These are phyloP conservation scores for Diplodia mutila DNA, from an alignment of 2,329 filamentous ascomycete species.

Conservation along the genomic window DNA sequence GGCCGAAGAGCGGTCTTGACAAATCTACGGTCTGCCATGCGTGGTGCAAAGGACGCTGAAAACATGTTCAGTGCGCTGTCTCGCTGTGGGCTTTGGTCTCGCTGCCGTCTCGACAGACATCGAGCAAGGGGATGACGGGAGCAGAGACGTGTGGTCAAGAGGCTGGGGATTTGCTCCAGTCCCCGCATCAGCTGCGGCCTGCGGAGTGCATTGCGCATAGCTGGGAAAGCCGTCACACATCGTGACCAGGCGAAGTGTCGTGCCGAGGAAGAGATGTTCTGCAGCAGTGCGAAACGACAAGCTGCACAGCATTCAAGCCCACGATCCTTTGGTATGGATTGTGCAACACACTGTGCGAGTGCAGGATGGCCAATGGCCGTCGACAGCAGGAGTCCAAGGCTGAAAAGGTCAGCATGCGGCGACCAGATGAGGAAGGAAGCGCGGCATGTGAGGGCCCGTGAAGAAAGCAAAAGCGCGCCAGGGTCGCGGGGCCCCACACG, in stretches of 20 bases:
- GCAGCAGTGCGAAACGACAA: too few relatives aligned
- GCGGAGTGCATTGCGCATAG: not conserved
- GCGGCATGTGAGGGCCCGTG: conserved; percentile 5
- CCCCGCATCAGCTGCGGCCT: not conserved
- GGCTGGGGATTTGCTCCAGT: not conserved
- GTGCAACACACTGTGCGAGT: not conserved
- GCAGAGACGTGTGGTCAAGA: not conserved
- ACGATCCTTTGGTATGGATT: not conserved
- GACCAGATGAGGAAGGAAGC: not conserved
- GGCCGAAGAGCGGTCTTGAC: too few relatives aligned
- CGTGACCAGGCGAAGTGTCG: not conserved
- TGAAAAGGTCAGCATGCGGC: not conserved
- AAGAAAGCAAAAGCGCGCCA: not conserved
- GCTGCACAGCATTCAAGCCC: not conserved
- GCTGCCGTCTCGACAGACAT: too few relatives aligned
- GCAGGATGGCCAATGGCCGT: not conserved
- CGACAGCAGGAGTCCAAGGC: not conserved
- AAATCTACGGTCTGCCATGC: too few relatives aligned
- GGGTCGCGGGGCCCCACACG: conserved; percentile 6
- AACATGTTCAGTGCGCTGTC: too few relatives aligned
- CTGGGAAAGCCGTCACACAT: not conserved
- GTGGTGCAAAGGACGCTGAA: too few relatives aligned
- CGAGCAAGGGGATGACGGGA: not conserved
- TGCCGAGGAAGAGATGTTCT: too few relatives aligned
- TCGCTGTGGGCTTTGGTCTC: too few relatives aligned